Conservation (phyloP, 805 yeast species). For the Kodamaea hsintzibuensis region DNA sequence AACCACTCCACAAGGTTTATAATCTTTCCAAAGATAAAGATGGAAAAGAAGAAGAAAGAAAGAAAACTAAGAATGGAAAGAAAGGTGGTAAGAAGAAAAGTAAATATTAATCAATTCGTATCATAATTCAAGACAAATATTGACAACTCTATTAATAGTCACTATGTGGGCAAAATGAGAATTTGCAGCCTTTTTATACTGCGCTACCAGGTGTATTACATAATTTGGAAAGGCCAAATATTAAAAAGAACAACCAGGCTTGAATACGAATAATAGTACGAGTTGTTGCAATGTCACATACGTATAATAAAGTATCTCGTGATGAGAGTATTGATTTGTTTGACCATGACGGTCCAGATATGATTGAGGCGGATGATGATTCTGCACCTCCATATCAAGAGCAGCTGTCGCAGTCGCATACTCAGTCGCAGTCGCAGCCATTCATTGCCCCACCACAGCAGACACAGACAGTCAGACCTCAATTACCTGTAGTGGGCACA, state of each 20-base stretch:
- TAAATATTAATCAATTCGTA: too few species aligned
- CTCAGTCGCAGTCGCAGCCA: conserved; percentile 1
- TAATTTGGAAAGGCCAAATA: background rate
- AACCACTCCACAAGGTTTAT: background rate
- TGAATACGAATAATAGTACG: background rate
- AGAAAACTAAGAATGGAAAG: background rate
- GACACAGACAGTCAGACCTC: conserved; percentile 28
- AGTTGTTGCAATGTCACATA: conserved; percentile 8
- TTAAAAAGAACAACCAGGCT: background rate
- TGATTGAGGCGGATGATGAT: conserved; percentile 22
- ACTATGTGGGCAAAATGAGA: too few species aligned
- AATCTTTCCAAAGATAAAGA: too few species aligned
- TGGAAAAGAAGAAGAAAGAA: background rate
- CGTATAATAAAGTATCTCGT: conserved; percentile 2
- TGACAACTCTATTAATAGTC: too few species aligned
- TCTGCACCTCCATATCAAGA: conserved; percentile 13
- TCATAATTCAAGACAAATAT: too few species aligned
- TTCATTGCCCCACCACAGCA: conserved; percentile 11
- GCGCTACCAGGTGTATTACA: background rate
- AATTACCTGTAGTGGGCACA: conserved; percentile 15
- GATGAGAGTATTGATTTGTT: conserved; percentile 10
- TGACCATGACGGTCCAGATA: conserved; percentile 17
- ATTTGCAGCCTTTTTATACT: background rate
- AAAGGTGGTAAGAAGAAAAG: background rate
- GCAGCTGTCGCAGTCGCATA: conserved; percentile 3